A percentile compares a stretch with the other conserved stretches of the same genome.
These are phyloP conservation scores for Volvox africanus DNA, from an alignment of 139 green algal genomes.

Conservation along the genomic window DNA sequence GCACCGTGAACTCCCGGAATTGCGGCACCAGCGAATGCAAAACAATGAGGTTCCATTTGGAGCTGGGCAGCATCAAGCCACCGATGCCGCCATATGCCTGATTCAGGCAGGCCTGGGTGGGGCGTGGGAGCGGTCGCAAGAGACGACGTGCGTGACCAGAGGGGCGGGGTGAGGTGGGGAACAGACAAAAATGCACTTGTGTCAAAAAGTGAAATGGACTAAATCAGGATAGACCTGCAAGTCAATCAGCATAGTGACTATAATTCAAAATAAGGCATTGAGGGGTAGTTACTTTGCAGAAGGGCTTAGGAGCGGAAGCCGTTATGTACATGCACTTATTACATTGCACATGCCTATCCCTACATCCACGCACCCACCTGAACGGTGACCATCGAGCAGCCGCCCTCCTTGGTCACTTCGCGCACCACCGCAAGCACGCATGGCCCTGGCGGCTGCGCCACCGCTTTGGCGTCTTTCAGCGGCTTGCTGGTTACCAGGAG, in stretches of 20 bases:
- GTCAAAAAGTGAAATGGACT: too few relatives aligned
- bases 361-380: neutral
- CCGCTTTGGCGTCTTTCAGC: neutral
- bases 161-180: too few relatives aligned
- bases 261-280: too few relatives aligned
- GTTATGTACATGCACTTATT: too few relatives aligned
- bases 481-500: constrained; percentile 11
- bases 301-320: too few relatives aligned
- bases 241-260: too few relatives aligned
- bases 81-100: neutral
- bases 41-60: constrained; percentile 37
- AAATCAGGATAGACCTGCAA: too few relatives aligned
- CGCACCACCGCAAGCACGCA: constrained; percentile 38
- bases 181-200: too few relatives aligned
- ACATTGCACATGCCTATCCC: too few relatives aligned
- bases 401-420: constrained; percentile 9
- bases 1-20: constrained; percentile 74
- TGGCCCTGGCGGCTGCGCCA: neutral
- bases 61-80: constrained; percentile 11
- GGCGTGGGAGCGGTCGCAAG: neutral
- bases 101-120: constrained; percentile 28
- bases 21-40: constrained; percentile 74
- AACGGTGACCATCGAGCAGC: constrained; percentile 1
- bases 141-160: neutral
- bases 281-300: too few relatives aligned